Conservation (phyloP, 352 stramenopile genomes). For the Phytopythium chamaehyphon region DNA sequence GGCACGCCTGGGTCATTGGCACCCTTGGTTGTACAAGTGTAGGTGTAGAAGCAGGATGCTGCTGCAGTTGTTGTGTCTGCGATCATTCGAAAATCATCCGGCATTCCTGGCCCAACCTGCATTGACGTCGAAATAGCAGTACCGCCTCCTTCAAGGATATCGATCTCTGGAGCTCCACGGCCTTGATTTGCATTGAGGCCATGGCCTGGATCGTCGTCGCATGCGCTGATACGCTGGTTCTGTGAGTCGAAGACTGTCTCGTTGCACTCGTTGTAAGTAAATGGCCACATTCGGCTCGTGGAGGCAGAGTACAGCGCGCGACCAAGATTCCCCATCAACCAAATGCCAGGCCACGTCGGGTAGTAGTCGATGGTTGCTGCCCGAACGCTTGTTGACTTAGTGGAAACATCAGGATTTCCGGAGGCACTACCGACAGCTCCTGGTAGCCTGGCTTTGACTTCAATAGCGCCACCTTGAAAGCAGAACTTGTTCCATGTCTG, state of each 20-base stretch:
- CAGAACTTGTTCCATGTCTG: slow-evolving; percentile 76
- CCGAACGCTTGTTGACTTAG: slow-evolving; percentile 14
- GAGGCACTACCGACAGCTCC: slow-evolving; percentile 41
- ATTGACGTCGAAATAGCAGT: slow-evolving; percentile 86
- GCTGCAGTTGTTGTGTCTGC: slow-evolving; percentile 8
- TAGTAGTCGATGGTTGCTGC: slow-evolving; percentile 24
- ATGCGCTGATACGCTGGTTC: slow-evolving; percentile 85
- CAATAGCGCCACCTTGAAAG: slow-evolving; percentile 61
- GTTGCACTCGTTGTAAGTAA: slow-evolving; percentile 93
- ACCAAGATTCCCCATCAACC: slow-evolving; percentile 95
- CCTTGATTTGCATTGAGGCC: slow-evolving; percentile 88
- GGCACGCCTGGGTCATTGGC: slow-evolving; percentile 44
- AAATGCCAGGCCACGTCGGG: slow-evolving; percentile 93
- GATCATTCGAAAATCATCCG: slow-evolving; percentile 40
- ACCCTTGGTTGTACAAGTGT: slow-evolving; percentile 31
- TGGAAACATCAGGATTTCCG: slow-evolving; percentile 28
- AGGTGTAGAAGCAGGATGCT: slow-evolving; percentile 39
- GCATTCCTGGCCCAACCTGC: slow-evolving; percentile 81
- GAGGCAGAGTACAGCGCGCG: slow-evolving; percentile 93
- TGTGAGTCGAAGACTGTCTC: slow-evolving; percentile 43
- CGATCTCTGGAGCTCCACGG: slow-evolving; percentile 93
- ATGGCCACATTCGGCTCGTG: slow-evolving; percentile 95
- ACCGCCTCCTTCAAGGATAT: slow-evolving; percentile 91
- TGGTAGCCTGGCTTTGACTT: slow-evolving; percentile 80
- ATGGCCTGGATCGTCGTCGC: slow-evolving; percentile 88